phyloP scores from a whole-genome alignment of 148 eudicot species.

The Rhododendron griersonianum region DNA sequence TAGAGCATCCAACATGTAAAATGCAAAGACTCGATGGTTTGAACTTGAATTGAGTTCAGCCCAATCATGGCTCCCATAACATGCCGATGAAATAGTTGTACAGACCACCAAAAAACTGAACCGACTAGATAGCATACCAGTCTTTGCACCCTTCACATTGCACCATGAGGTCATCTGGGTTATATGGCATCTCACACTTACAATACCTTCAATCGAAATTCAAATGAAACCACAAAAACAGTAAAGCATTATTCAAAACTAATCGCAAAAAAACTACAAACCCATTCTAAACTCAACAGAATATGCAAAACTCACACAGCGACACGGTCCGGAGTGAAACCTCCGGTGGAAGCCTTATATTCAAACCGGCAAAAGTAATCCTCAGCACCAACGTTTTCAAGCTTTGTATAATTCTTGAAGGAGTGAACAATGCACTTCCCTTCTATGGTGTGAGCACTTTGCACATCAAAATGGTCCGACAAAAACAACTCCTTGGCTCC shows the following conservation, averaged over 20 bases:
- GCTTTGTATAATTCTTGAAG: conserved; percentile 51
- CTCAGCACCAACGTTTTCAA: conserved; percentile 44
- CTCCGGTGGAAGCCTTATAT: conserved; percentile 54
- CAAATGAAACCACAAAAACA: neutral
- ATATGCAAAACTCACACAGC: conserved; percentile 40
- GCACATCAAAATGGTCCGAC: conserved; percentile 47
- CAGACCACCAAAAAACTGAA: neutral
- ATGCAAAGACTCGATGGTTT: neutral
- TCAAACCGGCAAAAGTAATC: conserved; percentile 58
- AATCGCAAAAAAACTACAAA: neutral
- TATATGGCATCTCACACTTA: conserved; percentile 68
- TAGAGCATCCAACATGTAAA: neutral
- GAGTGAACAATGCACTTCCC: conserved; percentile 55
- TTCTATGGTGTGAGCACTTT: conserved; percentile 54
- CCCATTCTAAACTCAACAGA: neutral
- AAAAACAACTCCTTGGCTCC: conserved; percentile 52
- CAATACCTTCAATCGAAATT: conserved; percentile 40
- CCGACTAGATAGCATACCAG: conserved; percentile 29
- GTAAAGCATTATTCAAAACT: neutral
- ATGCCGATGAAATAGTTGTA: neutral
- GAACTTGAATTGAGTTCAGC: neutral
- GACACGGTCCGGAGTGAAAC: conserved; percentile 47
- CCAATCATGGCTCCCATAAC: neutral
- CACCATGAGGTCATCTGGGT: conserved; percentile 68
- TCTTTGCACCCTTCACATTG: conserved; percentile 68